phyloP scores from a whole-genome alignment of 176 grass and related monocot genomes.

The Oryza longistaminata region DNA sequence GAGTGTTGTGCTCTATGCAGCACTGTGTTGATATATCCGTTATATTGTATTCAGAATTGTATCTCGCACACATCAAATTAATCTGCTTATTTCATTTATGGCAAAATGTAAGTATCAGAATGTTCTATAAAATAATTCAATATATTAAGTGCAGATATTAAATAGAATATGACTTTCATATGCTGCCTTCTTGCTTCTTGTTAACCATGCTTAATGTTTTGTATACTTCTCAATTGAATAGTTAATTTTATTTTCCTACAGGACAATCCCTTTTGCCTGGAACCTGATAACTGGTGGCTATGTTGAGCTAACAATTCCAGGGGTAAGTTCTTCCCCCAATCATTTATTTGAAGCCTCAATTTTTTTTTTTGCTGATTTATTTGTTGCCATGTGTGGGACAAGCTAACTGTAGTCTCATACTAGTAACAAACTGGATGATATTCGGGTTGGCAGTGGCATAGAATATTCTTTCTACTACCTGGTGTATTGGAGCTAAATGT shows the following conservation, averaged over 20 bases:
- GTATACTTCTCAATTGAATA: constrained; percentile 14
- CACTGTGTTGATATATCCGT: background rate
- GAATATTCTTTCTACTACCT: background rate
- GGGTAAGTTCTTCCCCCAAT: constrained; percentile 55
- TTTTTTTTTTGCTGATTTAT: background rate
- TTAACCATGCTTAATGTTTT: background rate
- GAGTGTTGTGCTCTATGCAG: background rate
- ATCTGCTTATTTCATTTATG: background rate
- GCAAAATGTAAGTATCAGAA: background rate
- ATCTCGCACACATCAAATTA: constrained; percentile 5
- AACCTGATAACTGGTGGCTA: constrained; percentile 96
- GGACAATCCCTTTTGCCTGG: constrained; percentile 95
- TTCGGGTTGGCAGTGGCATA: background rate
- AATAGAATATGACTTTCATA: background rate
- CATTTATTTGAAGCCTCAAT: background rate
- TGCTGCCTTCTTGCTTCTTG: background rate
- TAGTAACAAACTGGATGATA: background rate
- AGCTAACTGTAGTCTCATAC: constrained; percentile 6
- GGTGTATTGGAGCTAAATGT: background rate
- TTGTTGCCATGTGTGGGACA: background rate
- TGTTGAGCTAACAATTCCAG: constrained; percentile 85
- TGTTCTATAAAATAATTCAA: background rate
- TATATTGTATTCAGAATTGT: constrained; percentile 19
- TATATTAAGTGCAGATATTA: background rate
- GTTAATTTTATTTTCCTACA: constrained; percentile 33